phyloP scores from a whole-genome alignment of 306 rosid genomes.

The Argentina anserina region DNA sequence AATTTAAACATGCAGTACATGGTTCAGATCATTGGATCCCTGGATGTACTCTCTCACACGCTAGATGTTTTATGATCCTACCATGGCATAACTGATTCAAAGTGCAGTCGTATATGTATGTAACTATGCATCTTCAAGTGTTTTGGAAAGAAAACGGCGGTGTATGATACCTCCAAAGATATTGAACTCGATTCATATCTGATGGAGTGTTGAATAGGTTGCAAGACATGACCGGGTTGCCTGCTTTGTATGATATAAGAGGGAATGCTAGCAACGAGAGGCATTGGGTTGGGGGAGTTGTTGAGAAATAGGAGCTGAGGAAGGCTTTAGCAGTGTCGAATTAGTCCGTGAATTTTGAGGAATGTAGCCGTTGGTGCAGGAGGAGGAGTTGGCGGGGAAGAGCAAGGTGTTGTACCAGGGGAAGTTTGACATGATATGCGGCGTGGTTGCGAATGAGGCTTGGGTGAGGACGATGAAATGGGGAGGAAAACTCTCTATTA shows the following conservation, averaged over 20 bases:
- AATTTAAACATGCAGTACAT: too few species aligned
- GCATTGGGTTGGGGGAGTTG: conserved; percentile 34
- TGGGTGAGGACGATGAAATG: not conserved
- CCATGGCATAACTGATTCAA: too few species aligned
- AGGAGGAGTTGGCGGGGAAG: not conserved
- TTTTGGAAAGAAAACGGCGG: too few species aligned
- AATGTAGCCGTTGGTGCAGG: conserved; percentile 11
- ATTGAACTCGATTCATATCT: too few species aligned
- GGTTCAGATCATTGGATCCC: too few species aligned
- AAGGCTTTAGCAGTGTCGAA: conserved; percentile 38
- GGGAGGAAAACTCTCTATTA: not conserved
- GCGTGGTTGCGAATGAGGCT: not conserved
- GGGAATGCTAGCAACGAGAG: conserved; percentile 34
- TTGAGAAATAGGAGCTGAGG: conserved; percentile 37
- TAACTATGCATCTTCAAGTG: too few species aligned
- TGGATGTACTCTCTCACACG: too few species aligned
- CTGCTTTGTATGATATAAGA: conserved; percentile 56
- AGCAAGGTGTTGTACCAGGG: conserved; percentile 31
- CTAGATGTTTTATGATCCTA: too few species aligned
- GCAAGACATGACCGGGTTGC: conserved; percentile 58
- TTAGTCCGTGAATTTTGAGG: not conserved
- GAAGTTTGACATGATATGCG: conserved; percentile 19
- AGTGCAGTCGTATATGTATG: too few species aligned
- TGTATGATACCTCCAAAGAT: too few species aligned
- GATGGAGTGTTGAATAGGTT: conserved; percentile 15